A percentile compares a stretch with the other conserved stretches of the same genome.
Conservation (phyloP, 2,329 filamentous ascomycete genomes). For the Zopfia rhizophila region DNA sequence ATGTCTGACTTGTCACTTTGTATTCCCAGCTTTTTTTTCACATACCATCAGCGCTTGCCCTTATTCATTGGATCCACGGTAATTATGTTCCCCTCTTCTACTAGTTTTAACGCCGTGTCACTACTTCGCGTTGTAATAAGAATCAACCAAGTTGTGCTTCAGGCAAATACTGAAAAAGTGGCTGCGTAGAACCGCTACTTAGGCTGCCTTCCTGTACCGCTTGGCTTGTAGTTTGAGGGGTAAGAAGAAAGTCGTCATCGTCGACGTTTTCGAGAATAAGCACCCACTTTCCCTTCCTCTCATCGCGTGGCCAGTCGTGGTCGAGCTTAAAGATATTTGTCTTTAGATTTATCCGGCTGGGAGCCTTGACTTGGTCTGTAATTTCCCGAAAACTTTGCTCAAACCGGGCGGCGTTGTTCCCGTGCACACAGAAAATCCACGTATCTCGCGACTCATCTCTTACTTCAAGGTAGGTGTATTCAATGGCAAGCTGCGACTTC, state of each 20-base stretch:
- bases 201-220: neutral
- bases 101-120: constrained; percentile 17
- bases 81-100: constrained; percentile 20
- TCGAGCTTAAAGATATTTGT: neutral
- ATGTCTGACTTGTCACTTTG: too few relatives aligned
- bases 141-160: constrained; percentile 17
- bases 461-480: constrained; percentile 23
- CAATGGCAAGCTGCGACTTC: constrained; percentile 29
- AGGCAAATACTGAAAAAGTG: constrained; percentile 16
- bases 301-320: neutral
- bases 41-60: constrained; percentile 11
- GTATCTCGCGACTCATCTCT: neutral
- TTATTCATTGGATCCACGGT: constrained; percentile 22
- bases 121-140: constrained; percentile 23
- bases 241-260: constrained; percentile 12
- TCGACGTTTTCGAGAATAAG: constrained; percentile 7
- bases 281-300: constrained; percentile 1
- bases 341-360: neutral
- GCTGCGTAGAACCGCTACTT: neutral
- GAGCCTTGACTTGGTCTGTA: neutral
- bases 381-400: neutral
- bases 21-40: constrained; percentile 22
- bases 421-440: neutral
- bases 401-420: constrained; percentile 1
- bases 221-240: neutral